Conservation (phyloP, 2,329 filamentous ascomycete genomes). For the Sporothrix humicola region DNA sequence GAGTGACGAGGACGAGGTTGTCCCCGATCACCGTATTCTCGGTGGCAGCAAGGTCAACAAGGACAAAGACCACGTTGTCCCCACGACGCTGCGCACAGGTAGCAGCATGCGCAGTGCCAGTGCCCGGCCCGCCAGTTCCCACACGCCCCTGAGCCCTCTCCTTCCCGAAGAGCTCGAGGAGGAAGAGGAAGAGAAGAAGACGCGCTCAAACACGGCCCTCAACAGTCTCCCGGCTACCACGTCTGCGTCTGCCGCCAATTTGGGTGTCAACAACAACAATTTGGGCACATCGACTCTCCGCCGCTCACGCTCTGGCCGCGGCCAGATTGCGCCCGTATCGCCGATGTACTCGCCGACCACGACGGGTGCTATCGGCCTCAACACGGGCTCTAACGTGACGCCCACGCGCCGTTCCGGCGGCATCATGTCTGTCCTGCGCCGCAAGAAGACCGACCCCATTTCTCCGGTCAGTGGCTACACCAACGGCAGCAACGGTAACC, state of each 20-base stretch:
- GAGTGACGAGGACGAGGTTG: slow-evolving; percentile 64
- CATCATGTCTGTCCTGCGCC: slow-evolving; percentile 66
- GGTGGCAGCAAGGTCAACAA: slow-evolving; percentile 64
- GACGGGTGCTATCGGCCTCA: slow-evolving; percentile 31
- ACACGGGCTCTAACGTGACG: slow-evolving; percentile 30
- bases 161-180: slow-evolving; percentile 51
- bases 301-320: slow-evolving; percentile 52
- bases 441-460: slow-evolving; percentile 58
- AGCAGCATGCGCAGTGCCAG: slow-evolving; percentile 31
- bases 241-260: background rate
- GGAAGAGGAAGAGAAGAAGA: slow-evolving; percentile 18
- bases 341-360: slow-evolving; percentile 36
- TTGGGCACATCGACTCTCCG: slow-evolving; percentile 44
- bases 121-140: slow-evolving; percentile 8
- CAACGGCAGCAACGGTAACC: slow-evolving; percentile 47
- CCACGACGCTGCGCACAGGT: slow-evolving; percentile 45
- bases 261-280: slow-evolving; percentile 2
- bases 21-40: slow-evolving; percentile 41
- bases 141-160: slow-evolving; percentile 39
- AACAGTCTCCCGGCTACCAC: background rate
- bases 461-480: slow-evolving; percentile 44
- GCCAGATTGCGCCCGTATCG: slow-evolving; percentile 42
- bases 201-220: background rate
- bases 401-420: slow-evolving; percentile 50
- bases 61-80: slow-evolving; percentile 66